Base-by-base conservation (phyloP, 768 basidiomycete species). In the Epithele typhae region DNA sequence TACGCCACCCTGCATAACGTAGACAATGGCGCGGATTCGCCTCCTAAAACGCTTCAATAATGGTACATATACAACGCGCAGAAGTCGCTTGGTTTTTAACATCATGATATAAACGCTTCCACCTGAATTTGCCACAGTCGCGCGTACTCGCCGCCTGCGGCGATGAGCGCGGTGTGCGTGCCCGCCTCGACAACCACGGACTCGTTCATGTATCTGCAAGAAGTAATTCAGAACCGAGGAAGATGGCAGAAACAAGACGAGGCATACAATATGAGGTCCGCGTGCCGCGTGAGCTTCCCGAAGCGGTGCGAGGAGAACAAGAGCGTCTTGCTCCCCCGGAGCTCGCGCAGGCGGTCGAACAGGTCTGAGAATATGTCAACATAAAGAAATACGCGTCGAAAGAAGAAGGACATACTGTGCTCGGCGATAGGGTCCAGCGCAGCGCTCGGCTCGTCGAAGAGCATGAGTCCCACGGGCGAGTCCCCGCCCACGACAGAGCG, bases 301-400 rank as follows among this genome's bases (percentile, higher is more conserved):
- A 73, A 76, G 3, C 83, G 71, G 63, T 85, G 87, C 0, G 84
- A 84, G 1, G 87, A 88, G 59, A 89, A 89, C 19, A 89, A 62
- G 87, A 89, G 88, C 0, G 87, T 89, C 63, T 87, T 89, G 61
- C 74, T 82, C 10, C 83, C 84, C 38, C 86, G 72, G 15, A 87
- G 59, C 7, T 71, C 65, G 21, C 82, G 76, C 25, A 89, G 66
- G 37, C 85, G 72, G 52, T 84, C 78, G 45, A 89, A 89, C 5
- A 89, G 67, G 57, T 89, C 74, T 76, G 43, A 5, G 4, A 9
- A 6, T 14, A 22, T 6, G 5, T 27, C 10, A 18, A 25, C 17
- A 21, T 1, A 42, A 18, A 5, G 21, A 12, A 12, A 23, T 14
- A 27, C 2, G 22, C 22, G 46, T 18, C 22, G 25, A 43, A 34